Evolutionary conservation across 352 stramenopile species (phyloP), one percentile per base, ranked within the genome.

Genomic region (Pythium chondricola): DNA sequence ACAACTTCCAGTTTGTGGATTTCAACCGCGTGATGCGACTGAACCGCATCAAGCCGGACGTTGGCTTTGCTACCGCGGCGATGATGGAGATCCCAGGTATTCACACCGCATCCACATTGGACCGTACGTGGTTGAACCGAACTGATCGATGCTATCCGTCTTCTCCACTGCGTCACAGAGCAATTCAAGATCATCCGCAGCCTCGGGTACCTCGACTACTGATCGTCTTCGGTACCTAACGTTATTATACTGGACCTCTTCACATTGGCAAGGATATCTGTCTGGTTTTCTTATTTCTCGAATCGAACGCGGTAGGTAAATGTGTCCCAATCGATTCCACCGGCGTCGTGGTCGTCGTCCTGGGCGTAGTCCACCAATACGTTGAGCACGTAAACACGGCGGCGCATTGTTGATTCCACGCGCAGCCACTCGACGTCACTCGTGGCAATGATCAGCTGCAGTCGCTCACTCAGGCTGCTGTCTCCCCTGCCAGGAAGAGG

Each of bases 1-100:
- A 86, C 47, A 93, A 93, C 41, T 90, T 90, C 45, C 76, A 86
- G 56, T 89, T 88, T 39, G 71, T 93, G 6, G 67, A 88, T 26
- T 83, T 77, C 26, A 76, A 66, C 39, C 35, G 67, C 32, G 60
- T 88, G 29, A 69, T 83, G 43, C 60, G 58, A 29, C 56, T 70
- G n/a, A 80, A 81, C 39, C 46, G 42, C 1, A 41, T 61, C 18
- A 78, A 85, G 24, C 74, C 74, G 1, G 77, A 85, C 6, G 43
- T 83, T 18, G 70, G 62, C 21, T 86, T 93, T 50, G 81, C 78
- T 3, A 78, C 74, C 4, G 66, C 67, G 11, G 76, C 78, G 7
- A 51, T 93, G 30, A 80, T 81, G 58, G 71, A 88, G 41, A 75
- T 90, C 40, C 76, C 73, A 51, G 69, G 63, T 69, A 58, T 17